Percentiles rank a stretch among this genome's conserved stretches.
Evolutionary conservation across 768 basidiomycete genomes (phyloP).

Genomic region (Phallus indusiatus): DNA sequence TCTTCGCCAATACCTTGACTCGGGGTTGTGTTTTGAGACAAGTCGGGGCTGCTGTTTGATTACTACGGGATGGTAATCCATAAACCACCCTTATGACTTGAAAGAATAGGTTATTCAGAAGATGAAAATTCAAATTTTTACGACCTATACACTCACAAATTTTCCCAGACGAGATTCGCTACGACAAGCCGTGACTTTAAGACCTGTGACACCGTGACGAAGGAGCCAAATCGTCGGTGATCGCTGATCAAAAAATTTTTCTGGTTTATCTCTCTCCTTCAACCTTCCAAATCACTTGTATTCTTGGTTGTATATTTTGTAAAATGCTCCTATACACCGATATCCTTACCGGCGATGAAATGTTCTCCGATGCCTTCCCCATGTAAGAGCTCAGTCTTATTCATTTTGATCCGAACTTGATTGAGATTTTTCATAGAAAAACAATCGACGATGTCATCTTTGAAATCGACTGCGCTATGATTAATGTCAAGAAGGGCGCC

Average conservation of each 20-base stretch:
- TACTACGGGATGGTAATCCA: slow-evolving; percentile 78
- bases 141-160: neutral
- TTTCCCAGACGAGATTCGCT: neutral
- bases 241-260: slow-evolving; percentile 5
- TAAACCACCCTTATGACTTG: slow-evolving; percentile 17
- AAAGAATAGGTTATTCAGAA: neutral
- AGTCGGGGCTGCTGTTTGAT: slow-evolving; percentile 50
- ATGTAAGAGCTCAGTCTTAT: slow-evolving; percentile 40
- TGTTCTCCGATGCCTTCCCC: slow-evolving; percentile 91
- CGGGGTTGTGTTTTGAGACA: slow-evolving; percentile 52
- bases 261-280: neutral
- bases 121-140: neutral
- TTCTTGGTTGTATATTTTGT: slow-evolving; percentile 7
- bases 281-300: neutral
- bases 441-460: slow-evolving; percentile 65
- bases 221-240: slow-evolving; percentile 4
- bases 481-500: slow-evolving; percentile 61
- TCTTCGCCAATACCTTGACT: slow-evolving; percentile 80
- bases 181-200: neutral
- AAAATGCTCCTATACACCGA: slow-evolving; percentile 71
- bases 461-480: slow-evolving; percentile 76
- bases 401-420: neutral
- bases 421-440: slow-evolving; percentile 42
- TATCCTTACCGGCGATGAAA: slow-evolving; percentile 73
- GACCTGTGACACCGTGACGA: neutral